These are phyloP conservation scores for Mucuna pruriens DNA, from an alignment of 306 rosid species.

Conservation along the genomic window DNA sequence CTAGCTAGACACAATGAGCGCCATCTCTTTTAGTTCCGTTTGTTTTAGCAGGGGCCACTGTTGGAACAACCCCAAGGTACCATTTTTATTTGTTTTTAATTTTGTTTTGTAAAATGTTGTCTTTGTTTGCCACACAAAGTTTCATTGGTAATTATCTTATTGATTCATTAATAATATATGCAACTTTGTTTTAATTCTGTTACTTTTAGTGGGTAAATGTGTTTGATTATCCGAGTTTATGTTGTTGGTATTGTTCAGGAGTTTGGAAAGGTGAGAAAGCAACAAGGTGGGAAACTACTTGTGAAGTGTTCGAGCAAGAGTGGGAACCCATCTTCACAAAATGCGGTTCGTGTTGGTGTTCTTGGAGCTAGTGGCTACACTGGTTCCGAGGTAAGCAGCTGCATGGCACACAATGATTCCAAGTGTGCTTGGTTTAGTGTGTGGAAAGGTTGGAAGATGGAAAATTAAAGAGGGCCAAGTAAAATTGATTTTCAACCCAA, in stretches of 20 bases:
- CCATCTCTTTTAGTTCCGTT: constrained; percentile 45
- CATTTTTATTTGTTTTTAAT: not conserved
- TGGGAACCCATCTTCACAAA: constrained; percentile 49
- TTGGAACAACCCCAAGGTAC: constrained; percentile 52
- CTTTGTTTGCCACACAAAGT: not conserved
- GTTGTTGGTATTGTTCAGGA: constrained; percentile 32
- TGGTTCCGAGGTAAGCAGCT: constrained; percentile 82
- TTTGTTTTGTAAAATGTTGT: not conserved
- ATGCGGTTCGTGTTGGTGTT: constrained; percentile 80
- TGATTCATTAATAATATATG: not conserved
- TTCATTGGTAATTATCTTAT: not conserved
- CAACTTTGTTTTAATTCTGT: not conserved
- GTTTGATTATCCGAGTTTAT: not conserved
- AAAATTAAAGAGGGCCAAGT: not conserved
- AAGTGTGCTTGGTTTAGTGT: constrained; percentile 3
- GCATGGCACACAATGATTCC: not conserved
- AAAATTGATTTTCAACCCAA: not conserved
- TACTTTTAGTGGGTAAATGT: not conserved
- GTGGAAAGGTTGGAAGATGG: constrained; percentile 24
- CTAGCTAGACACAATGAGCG: constrained; percentile 44
- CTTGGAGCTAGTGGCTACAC: constrained; percentile 99
- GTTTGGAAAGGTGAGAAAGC: constrained; percentile 41
- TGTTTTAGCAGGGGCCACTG: constrained; percentile 41
- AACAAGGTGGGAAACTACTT: constrained; percentile 49
- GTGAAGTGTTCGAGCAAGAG: constrained; percentile 64